These are phyloP conservation scores for Bromus sterilis DNA, from an alignment of 176 grass and related monocot genomes.

Conservation along the genomic window DNA sequence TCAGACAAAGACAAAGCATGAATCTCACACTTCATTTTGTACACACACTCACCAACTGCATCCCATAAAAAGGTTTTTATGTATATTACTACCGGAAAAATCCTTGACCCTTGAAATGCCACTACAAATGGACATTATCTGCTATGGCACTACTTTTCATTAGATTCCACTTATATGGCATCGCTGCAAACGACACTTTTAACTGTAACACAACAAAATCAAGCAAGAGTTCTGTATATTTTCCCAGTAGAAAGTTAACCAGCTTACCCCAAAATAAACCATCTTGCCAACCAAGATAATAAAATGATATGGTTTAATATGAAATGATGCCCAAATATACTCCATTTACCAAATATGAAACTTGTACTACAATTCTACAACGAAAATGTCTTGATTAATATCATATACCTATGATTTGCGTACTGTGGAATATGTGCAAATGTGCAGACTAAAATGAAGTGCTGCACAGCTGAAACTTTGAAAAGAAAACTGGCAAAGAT, in stretches of 20 bases:
- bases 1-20: slow-evolving; percentile 11
- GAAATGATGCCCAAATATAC: background rate
- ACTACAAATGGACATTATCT: background rate
- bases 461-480: background rate
- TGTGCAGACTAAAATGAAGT: background rate
- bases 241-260: background rate
- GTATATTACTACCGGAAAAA: background rate
- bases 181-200: background rate
- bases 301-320: background rate
- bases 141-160: background rate
- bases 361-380: background rate
- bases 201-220: background rate
- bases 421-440: background rate
- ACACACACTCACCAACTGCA: background rate
- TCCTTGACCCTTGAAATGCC: background rate
- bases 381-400: background rate
- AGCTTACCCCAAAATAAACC: background rate
- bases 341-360: background rate
- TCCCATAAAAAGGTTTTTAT: background rate
- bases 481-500: background rate
- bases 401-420: slow-evolving; percentile 3
- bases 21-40: background rate
- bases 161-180: background rate
- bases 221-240: background rate
- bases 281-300: background rate